Conservation (phyloP, 768 basidiomycete species). For the Exsudoporus frostii region DNA sequence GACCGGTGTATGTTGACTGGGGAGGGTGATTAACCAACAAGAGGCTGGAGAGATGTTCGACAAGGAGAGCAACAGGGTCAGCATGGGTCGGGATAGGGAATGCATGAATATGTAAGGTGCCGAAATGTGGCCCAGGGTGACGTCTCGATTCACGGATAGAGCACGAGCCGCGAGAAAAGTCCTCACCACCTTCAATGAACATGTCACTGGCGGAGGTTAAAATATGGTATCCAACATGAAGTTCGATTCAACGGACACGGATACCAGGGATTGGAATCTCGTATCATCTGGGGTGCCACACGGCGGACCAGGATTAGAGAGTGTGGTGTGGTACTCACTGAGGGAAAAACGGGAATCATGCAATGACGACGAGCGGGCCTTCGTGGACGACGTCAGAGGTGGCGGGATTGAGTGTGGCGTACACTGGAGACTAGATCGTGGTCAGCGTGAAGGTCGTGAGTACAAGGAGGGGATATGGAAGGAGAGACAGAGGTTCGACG, state of each 20-base stretch:
- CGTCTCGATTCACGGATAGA: neutral
- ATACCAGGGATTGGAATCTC: conserved; percentile 1
- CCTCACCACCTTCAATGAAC: conserved; percentile 3
- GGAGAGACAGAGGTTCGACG: conserved; percentile 22
- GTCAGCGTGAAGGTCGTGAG: conserved; percentile 39
- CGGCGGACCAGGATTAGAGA: conserved; percentile 7
- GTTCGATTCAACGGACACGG: neutral
- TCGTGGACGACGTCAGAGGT: conserved; percentile 36
- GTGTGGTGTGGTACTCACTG: conserved; percentile 32
- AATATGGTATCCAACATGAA: conserved; percentile 12
- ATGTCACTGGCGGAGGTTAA: conserved; percentile 7
- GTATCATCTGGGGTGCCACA: conserved; percentile 5
- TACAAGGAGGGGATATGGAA: conserved; percentile 23
- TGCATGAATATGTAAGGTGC: conserved; percentile 3
- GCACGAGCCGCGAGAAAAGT: neutral
- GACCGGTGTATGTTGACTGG: conserved; percentile 36
- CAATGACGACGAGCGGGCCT: conserved; percentile 37
- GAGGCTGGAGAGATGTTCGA: conserved; percentile 34
- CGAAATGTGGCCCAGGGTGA: neutral
- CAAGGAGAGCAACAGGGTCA: conserved; percentile 21
- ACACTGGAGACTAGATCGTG: conserved; percentile 32
- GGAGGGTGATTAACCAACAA: conserved; percentile 43
- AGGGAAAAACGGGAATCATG: conserved; percentile 38
- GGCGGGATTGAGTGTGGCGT: conserved; percentile 33
- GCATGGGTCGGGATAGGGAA: conserved; percentile 9